These are phyloP conservation scores for Narthecium ossifragum DNA, from an alignment of 106 monocot genomes.

Conservation along the genomic window DNA sequence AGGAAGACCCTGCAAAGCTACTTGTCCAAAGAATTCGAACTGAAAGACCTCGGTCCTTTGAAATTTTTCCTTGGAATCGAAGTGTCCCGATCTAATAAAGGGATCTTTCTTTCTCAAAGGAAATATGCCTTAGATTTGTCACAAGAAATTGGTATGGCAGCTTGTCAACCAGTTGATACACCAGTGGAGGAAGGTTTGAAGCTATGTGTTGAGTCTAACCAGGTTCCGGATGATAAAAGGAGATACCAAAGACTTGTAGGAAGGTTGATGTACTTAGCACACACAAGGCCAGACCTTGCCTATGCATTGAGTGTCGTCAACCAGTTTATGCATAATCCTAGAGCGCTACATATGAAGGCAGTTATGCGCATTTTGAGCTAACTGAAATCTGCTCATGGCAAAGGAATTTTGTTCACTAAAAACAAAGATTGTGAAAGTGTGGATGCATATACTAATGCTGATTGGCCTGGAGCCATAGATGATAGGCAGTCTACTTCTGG, in stretches of 20 bases:
- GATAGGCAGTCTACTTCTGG: not conserved
- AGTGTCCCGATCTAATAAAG: not conserved
- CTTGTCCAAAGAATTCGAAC: constrained; percentile 2
- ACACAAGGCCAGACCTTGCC: not conserved
- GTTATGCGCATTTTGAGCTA: not conserved
- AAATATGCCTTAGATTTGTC: constrained; percentile 4
- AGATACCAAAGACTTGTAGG: too few relatives aligned
- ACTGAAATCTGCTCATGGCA: not conserved
- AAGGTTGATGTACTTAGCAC: too few relatives aligned
- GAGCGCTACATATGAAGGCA: not conserved
- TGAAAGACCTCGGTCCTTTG: constrained; percentile 1
- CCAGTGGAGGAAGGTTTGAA: not conserved
- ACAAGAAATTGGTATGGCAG: constrained; percentile 7
- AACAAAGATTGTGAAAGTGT: not conserved
- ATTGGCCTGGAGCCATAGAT: not conserved
- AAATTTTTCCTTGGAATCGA: constrained; percentile 13
- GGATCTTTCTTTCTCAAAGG: constrained; percentile 6
- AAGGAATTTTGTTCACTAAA: not conserved
- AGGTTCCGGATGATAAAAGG: too few relatives aligned
- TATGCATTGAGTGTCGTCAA: not conserved
- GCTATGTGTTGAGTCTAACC: too few relatives aligned
- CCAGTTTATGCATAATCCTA: not conserved
- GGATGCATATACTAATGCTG: not conserved
- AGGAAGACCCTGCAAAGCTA: not conserved
- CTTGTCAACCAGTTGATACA: constrained; percentile 7